phyloP scores from a whole-genome alignment of 176 grass and related monocot species.

The Poa pratensis region DNA sequence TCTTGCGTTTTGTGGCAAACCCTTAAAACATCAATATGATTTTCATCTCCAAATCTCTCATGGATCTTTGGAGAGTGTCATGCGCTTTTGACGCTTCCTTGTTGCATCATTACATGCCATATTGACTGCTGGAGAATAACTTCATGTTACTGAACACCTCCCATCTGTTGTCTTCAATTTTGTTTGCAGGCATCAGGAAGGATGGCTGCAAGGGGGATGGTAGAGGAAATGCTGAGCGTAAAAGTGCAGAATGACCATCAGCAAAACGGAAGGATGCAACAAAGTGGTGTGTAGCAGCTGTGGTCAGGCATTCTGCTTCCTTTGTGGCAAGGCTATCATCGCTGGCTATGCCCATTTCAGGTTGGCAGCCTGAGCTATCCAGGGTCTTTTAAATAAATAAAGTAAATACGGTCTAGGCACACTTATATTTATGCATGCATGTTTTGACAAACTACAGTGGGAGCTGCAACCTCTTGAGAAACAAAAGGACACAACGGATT shows the following conservation, averaged over 20 bases:
- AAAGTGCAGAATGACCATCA: background rate
- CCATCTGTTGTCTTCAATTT: background rate
- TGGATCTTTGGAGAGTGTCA: background rate
- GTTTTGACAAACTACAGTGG: background rate
- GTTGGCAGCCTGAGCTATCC: background rate
- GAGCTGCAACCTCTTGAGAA: slow-evolving; percentile 4
- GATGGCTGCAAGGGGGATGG: background rate
- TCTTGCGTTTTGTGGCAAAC: background rate
- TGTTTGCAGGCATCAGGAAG: background rate
- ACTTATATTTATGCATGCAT: background rate
- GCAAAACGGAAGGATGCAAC: slow-evolving; percentile 30
- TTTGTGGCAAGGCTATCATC: slow-evolving; percentile 52
- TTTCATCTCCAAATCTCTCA: background rate
- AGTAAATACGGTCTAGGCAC: background rate
- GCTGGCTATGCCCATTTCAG: slow-evolving; percentile 52
- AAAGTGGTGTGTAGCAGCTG: slow-evolving; percentile 56
- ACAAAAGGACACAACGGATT: background rate
- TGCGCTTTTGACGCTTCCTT: background rate
- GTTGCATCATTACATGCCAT: background rate
- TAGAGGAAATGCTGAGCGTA: background rate
- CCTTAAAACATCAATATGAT: background rate
- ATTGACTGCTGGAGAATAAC: background rate
- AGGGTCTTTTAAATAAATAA: background rate
- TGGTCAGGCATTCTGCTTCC: slow-evolving; percentile 60
- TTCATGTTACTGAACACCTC: background rate